Base-by-base conservation (phyloP, 805 yeast genomes). In the Cyberlindnera petersonii region DNA sequence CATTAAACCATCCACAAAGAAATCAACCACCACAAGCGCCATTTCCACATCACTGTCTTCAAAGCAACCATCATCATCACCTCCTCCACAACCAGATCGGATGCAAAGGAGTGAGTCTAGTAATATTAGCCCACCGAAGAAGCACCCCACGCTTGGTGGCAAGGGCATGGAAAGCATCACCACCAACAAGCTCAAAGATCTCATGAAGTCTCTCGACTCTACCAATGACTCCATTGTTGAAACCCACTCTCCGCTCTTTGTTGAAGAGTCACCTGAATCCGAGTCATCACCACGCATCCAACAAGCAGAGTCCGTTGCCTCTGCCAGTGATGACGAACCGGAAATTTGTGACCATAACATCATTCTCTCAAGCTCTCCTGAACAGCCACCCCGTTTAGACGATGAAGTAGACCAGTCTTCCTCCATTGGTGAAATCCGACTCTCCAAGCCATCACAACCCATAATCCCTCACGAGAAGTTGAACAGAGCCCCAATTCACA, bases 311-410 rank as follows among this genome's bases (percentile, higher is more conserved):
- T n/a, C n/a, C n/a, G n/a, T n/a, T n/a, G n/a, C n/a, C n/a, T n/a
- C n/a, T n/a, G n/a, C n/a, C n/a, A n/a, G n/a, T n/a, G n/a, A n/a
- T n/a, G n/a, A n/a, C n/a, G n/a, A n/a, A n/a, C n/a, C n/a, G n/a
- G n/a, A 11, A 11, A 35, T 44, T 7, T 9, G 27, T 8, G 32
- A 24, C 7, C 46, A 42, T 23, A 30, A 39, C 15, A 35, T 45
- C 27, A 27, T 45, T 9, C 35, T 41, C 2, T 39, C 48, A 18
- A 44, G 42, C 22, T 40, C 46, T 1, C 42, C 41, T 9, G 11
- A 26, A n/a, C 22, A 21, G 16, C n/a, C 5, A 7, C 3, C 14
- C 3, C 19, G 26, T 10, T 4, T 1, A 24, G 26, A 30, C 16
- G 32, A 33, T 21, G 44, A 31, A 4, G 19, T 20, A 7, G 16